Evolutionary conservation across 192 early-diverging fungal species (phyloP).

Genomic region (Globomyces pollinis-pini): DNA sequence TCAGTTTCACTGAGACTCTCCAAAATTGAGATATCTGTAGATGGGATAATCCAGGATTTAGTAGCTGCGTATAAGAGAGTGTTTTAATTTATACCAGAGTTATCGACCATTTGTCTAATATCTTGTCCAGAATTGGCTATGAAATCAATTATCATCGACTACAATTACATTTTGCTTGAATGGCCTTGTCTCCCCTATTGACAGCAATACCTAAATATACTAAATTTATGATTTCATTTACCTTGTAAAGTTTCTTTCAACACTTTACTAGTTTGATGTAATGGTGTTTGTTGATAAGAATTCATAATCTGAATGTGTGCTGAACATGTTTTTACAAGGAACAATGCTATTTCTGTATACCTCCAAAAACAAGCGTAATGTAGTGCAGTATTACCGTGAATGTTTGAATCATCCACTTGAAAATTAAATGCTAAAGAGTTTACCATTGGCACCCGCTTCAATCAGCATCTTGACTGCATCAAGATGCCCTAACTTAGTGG

Average conservation of each 20-base stretch:
- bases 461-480: constrained; percentile 30
- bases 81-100: neutral
- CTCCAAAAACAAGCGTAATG: constrained; percentile 51
- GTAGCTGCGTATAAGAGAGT: neutral
- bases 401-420: constrained; percentile 45
- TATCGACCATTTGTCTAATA: too few species aligned
- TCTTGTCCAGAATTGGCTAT: neutral
- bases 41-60: constrained; percentile 30
- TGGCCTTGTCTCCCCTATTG: neutral
- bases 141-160: neutral
- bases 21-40: constrained; percentile 20
- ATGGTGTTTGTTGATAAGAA: constrained; percentile 32
- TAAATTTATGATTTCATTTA: neutral
- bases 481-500: constrained; percentile 17
- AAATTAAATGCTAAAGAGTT: neutral
- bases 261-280: constrained; percentile 24
- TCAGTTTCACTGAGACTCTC: constrained; percentile 1
- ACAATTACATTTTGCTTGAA: constrained; percentile 13
- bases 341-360: constrained; percentile 22
- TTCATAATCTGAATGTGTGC: constrained; percentile 28
- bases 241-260: constrained; percentile 12
- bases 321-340: constrained; percentile 16
- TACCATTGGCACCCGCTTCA: constrained; percentile 13
- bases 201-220: constrained; percentile 8
- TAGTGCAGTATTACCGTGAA: constrained; percentile 52